Conservation (phyloP, 2,329 filamentous ascomycete species). For the Epichloe baconii region DNA sequence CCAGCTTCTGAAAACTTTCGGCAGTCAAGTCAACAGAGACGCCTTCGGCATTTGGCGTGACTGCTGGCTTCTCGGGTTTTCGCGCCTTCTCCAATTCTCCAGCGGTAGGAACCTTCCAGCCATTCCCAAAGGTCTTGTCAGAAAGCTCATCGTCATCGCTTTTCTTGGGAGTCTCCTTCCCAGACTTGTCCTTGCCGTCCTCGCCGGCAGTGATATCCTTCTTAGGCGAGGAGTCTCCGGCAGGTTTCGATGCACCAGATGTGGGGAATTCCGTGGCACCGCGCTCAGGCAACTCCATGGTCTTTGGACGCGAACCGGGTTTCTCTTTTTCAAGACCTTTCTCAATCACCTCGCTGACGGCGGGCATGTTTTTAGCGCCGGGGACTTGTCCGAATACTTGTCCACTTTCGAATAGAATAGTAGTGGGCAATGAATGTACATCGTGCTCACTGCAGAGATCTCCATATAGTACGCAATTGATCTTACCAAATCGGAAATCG, state of each 20-base stretch:
- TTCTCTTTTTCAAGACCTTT: constrained; percentile 61
- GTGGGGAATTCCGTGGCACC: constrained; percentile 42
- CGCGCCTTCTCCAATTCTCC: constrained; percentile 18
- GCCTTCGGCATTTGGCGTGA: constrained; percentile 61
- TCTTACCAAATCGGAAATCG: constrained; percentile 71
- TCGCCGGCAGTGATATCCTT: constrained; percentile 12
- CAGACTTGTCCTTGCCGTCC: constrained; percentile 13
- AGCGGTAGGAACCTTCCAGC: constrained; percentile 18
- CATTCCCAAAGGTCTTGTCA: constrained; percentile 15
- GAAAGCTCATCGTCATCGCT: not conserved
- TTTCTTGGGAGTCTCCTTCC: constrained; percentile 18
- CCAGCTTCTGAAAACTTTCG: constrained; percentile 73
- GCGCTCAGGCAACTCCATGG: constrained; percentile 55
- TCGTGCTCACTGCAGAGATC: constrained; percentile 61
- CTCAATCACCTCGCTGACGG: constrained; percentile 61
- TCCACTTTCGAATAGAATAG: constrained; percentile 70
- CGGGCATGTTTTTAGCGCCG: constrained; percentile 54
- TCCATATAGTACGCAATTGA: constrained; percentile 76
- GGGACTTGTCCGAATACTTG: constrained; percentile 47
- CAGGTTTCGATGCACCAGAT: constrained; percentile 12
- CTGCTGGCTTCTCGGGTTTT: constrained; percentile 33
- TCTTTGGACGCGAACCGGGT: constrained; percentile 64
- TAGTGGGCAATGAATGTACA: constrained; percentile 61
- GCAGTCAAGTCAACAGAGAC: constrained; percentile 62
- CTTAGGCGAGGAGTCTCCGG: constrained; percentile 18